phyloP scores from a whole-genome alignment of 768 basidiomycete genomes.

The Crucibulum laeve region DNA sequence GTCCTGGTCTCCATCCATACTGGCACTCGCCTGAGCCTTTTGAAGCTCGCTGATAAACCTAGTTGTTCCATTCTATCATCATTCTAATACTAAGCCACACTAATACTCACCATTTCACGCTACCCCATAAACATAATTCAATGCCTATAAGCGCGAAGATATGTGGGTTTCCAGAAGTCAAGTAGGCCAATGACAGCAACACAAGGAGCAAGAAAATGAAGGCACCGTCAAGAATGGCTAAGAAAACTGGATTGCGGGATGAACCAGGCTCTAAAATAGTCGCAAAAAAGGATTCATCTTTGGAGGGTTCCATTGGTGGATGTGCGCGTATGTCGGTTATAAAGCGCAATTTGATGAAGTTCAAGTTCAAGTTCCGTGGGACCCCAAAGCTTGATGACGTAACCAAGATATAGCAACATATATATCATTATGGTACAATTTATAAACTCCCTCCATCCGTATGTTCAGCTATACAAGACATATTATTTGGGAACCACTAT shows the following conservation, averaged over 20 bases:
- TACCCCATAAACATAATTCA: constrained; percentile 68
- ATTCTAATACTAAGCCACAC: constrained; percentile 1
- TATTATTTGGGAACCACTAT: too few relatives aligned
- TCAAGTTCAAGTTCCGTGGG: neutral
- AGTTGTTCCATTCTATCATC: constrained; percentile 13
- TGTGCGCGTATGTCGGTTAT: neutral
- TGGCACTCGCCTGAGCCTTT: constrained; percentile 20
- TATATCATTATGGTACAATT: too few relatives aligned
- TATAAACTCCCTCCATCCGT: too few relatives aligned
- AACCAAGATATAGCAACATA: too few relatives aligned
- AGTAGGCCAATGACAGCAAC: constrained; percentile 50
- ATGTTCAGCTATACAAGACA: too few relatives aligned
- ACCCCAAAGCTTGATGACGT: too few relatives aligned
- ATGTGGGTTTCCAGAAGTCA: constrained; percentile 65
- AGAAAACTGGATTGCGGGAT: constrained; percentile 67
- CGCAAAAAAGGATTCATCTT: constrained; percentile 37
- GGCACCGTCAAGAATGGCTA: constrained; percentile 57
- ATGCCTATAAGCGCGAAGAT: constrained; percentile 63
- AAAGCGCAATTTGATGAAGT: neutral
- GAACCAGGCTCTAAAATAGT: constrained; percentile 71
- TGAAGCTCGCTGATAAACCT: constrained; percentile 70
- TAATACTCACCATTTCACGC: constrained; percentile 68
- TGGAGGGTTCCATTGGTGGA: neutral
- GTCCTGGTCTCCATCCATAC: constrained; percentile 5
- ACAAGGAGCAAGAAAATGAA: constrained; percentile 57